These are phyloP conservation scores for Trichopus zeylanicus DNA, from an alignment of 116 monocot species.

Conservation along the genomic window DNA sequence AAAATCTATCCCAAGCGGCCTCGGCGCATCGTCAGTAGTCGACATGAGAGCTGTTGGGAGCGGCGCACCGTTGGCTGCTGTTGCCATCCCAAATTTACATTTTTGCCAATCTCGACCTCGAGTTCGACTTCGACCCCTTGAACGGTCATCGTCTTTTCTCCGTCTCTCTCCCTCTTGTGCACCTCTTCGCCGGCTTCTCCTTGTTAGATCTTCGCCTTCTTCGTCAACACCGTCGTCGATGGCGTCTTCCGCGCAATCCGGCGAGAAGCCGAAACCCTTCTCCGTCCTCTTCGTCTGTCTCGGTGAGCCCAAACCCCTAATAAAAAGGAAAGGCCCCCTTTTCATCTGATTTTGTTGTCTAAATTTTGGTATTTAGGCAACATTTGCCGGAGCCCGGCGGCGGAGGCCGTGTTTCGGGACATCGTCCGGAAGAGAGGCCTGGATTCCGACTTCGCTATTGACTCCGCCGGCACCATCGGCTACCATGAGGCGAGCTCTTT, in stretches of 20 bases:
- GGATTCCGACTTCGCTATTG: constrained; percentile 70
- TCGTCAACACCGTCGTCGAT: background rate
- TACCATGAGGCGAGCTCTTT: constrained; percentile 65
- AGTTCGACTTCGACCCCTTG: background rate
- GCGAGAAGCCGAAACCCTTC: constrained; percentile 23
- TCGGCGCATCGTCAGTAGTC: no score
- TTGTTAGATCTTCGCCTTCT: background rate
- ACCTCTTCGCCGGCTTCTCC: background rate
- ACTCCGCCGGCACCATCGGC: constrained; percentile 91
- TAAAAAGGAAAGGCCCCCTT: background rate
- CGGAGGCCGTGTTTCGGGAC: constrained; percentile 81
- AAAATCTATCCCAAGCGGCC: no score
- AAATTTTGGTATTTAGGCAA: constrained; percentile 31
- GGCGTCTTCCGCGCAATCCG: background rate
- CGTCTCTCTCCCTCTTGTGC: background rate
- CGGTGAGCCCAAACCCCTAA: constrained; percentile 7
- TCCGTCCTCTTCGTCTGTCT: constrained; percentile 51
- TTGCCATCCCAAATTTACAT: constrained; percentile 7
- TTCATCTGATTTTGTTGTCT: background rate
- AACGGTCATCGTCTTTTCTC: background rate
- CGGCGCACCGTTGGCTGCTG: no score
- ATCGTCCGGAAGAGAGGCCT: constrained; percentile 58
- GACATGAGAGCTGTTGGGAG: no score
- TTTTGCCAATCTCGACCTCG: constrained; percentile 5
- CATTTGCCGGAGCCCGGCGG: constrained; percentile 96